Base-by-base conservation (phyloP, 2,329 filamentous ascomycete species). In the Proliferodiscus dingleyae region DNA sequence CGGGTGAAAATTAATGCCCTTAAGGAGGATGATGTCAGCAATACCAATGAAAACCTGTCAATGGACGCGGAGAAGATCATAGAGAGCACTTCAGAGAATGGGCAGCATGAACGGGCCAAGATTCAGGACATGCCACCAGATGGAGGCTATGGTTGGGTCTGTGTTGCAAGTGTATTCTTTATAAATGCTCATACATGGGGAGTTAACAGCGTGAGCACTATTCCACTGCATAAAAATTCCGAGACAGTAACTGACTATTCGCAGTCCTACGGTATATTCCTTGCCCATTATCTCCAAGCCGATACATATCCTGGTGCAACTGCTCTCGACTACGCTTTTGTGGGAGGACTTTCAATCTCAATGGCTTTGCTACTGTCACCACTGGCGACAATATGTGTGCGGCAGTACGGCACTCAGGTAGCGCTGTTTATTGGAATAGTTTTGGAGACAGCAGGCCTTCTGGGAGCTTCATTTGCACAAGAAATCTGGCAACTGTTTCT, bases 401-500 rank as follows among this genome's bases (percentile, higher is more conserved):
- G 82, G 2, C 64, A 70, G 8, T 78, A 74, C 47, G 85, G 85
- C 6, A 89, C 84, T 0, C 77, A 75, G 30, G 68, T 68, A 0
- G 82, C 81, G 0, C 72, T 91, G 18, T 71, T 82, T 30, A 65
- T 83, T 13, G 87, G 87, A 10, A 73, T 81, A 2, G 62, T 78
- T 1, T 68, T 90, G 37, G 78, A 87, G 62, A 74, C 80, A 37
- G 66, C 71, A 7, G 81, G 79, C 18, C 74, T 90, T 49, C 75
- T 89, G 36, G 79, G 78, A 2, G 85, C 87, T 6, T 85, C 80
- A 11, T 89, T 89, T 56, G 77, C 83, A 0, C 69, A 62, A 13
- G 60, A 78, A 45, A 81, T 87, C 46, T 90, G 85, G 83, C 86
- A 91, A 28, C 72, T 93, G 1, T 81, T 89, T 46, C 73, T 91